A percentile compares a stretch with the other conserved stretches of the same genome.
phyloP scores from a whole-genome alignment of 192 early-diverging fungal genomes.

The Rhizoclosmatium globosum region DNA sequence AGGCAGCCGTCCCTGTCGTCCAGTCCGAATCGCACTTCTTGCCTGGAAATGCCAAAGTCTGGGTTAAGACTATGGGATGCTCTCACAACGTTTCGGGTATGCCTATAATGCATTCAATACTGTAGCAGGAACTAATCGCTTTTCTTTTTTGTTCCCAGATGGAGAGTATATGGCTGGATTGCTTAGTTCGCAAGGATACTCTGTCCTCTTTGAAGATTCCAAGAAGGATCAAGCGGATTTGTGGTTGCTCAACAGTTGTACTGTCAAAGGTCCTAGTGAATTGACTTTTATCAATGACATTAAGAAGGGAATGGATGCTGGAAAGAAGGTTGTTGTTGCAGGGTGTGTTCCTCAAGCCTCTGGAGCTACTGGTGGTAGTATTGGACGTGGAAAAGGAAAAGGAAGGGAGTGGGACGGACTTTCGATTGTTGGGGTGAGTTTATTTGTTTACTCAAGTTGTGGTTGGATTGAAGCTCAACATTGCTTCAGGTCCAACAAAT shows the following conservation, averaged over 20 bases:
- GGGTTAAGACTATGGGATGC: constrained; percentile 65
- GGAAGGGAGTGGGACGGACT: constrained; percentile 54
- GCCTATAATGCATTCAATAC: not conserved
- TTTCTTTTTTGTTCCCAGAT: constrained; percentile 28
- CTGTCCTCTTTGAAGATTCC: constrained; percentile 53
- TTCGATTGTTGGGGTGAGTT: constrained; percentile 56
- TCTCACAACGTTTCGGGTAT: constrained; percentile 43
- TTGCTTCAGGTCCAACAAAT: constrained; percentile 61
- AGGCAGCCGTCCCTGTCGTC: not conserved
- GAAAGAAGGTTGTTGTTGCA: constrained; percentile 65
- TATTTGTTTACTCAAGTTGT: constrained; percentile 21
- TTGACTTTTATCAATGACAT: constrained; percentile 65
- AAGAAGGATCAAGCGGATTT: constrained; percentile 53
- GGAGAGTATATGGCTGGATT: constrained; percentile 70
- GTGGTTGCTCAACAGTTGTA: constrained; percentile 71
- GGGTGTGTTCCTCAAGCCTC: constrained; percentile 66
- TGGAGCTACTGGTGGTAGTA: constrained; percentile 21
- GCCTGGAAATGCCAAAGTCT: constrained; percentile 58
- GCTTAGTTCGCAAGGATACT: constrained; percentile 58
- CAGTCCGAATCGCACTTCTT: constrained; percentile 38
- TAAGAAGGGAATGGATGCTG: constrained; percentile 46
- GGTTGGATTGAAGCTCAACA: not conserved
- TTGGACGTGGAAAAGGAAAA: constrained; percentile 30
- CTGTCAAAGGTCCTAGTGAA: constrained; percentile 68
- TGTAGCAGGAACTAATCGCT: constrained; percentile 28